These are phyloP conservation scores for Trebouxia sp. DNA, from an alignment of 139 green algal species.

Conservation along the genomic window DNA sequence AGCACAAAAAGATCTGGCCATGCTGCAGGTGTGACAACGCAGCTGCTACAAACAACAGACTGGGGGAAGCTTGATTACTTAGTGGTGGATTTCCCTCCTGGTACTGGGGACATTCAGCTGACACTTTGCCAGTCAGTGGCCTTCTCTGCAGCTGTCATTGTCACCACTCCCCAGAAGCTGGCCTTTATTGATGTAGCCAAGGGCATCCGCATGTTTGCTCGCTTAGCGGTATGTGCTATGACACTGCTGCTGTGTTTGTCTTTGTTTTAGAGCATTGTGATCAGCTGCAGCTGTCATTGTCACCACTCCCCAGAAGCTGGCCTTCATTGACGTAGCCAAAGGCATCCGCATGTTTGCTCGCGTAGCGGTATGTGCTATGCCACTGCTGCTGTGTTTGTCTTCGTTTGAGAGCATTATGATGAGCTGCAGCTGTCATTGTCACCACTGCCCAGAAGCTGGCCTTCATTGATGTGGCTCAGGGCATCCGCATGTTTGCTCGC, in stretches of 20 bases:
- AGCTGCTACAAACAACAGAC: conserved; percentile 90
- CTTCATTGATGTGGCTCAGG: conserved; percentile 99
- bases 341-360: conserved; percentile 98
- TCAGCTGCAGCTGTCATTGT: conserved; percentile 85
- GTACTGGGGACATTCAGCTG: conserved; percentile 99
- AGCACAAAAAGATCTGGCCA: background rate
- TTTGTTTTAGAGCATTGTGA: background rate
- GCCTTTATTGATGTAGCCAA: conserved; percentile 99
- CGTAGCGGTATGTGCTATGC: conserved; percentile 57
- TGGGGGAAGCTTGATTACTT: conserved; percentile 99
- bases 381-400: background rate
- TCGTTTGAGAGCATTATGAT: background rate
- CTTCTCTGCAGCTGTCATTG: conserved; percentile 94
- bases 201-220: conserved; percentile 98
- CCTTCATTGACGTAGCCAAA: conserved; percentile 99
- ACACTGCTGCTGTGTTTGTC: background rate
- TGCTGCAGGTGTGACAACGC: conserved; percentile 82
- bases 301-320: conserved; percentile 97
- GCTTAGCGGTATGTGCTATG: conserved; percentile 62
- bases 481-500: conserved; percentile 98
- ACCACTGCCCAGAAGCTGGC: conserved; percentile 98
- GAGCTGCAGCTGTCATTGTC: conserved; percentile 86
- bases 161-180: conserved; percentile 98
- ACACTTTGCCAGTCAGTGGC: conserved; percentile 92
- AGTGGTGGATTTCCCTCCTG: conserved; percentile 96